Conservation (phyloP, 139 green algal species). For the Trebouxia sp. region DNA sequence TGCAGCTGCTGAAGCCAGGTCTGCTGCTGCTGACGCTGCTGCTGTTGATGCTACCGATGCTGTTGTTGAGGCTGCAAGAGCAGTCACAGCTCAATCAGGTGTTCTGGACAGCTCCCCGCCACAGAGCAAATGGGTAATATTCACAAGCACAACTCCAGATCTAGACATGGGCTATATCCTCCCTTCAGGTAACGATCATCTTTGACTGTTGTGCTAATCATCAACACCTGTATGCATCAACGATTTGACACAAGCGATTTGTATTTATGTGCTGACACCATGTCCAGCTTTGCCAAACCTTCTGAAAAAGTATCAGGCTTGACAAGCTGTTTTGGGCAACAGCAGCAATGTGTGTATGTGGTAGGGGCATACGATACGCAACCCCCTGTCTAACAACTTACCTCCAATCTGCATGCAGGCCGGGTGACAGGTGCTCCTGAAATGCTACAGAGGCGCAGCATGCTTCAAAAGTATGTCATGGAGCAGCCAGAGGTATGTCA, state of each 20-base stretch:
- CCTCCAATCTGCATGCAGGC: not conserved
- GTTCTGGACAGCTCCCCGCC: not conserved
- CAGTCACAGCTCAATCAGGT: no score
- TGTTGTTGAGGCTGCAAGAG: no score
- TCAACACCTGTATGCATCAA: no score
- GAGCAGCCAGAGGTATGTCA: not conserved
- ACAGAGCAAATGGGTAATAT: constrained; percentile 12
- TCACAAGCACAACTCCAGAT: not conserved
- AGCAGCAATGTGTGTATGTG: no score
- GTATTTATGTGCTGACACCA: no score
- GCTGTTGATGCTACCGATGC: not conserved
- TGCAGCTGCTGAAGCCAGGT: constrained; percentile 1
- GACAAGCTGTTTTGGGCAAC: no score
- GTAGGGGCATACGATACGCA: no score
- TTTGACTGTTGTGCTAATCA: no score
- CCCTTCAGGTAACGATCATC: not conserved
- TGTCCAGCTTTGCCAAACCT: no score
- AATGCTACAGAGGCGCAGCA: not conserved
- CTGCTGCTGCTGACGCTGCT: not conserved
- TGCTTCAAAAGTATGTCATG: constrained; percentile 10
- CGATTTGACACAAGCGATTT: no score
- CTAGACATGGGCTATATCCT: not conserved
- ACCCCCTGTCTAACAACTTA: no score
- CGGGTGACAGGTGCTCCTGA: not conserved
- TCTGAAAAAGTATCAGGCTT: no score